Conservation (phyloP, 2,329 filamentous ascomycete genomes). For the Colletotrichum incanum region DNA sequence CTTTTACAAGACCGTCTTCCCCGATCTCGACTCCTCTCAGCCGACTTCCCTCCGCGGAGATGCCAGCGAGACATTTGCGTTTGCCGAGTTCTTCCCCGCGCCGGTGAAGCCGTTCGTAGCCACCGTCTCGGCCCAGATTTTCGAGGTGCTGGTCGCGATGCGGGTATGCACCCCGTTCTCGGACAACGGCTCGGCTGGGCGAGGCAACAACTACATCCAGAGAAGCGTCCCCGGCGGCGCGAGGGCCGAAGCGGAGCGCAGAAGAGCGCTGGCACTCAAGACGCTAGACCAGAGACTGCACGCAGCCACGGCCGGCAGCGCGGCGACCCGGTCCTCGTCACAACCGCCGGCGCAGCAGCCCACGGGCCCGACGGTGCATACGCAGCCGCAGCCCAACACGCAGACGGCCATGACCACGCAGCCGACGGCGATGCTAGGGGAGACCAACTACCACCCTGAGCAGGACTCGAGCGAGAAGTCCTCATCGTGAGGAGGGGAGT, state of each 20-base stretch:
- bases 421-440: conserved; percentile 72
- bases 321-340: conserved; percentile 54
- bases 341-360: conserved; percentile 57
- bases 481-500: conserved; percentile 45
- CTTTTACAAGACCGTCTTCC: conserved; percentile 88
- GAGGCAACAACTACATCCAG: conserved; percentile 72
- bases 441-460: conserved; percentile 80
- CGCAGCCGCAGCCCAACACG: conserved; percentile 68
- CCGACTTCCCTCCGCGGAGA: conserved; percentile 82
- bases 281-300: conserved; percentile 93
- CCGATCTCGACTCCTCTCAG: conserved; percentile 77
- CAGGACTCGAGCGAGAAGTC: conserved; percentile 61
- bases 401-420: conserved; percentile 73
- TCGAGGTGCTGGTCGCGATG: conserved; percentile 81
- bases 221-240: conserved; percentile 76
- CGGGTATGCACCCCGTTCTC: conserved; percentile 89
- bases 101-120: conserved; percentile 84
- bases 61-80: conserved; percentile 95
- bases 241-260: conserved; percentile 91
- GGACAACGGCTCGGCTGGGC: conserved; percentile 82
- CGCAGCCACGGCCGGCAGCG: conserved; percentile 77
- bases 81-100: conserved; percentile 95
- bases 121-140: conserved; percentile 81
- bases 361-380: conserved; percentile 70
- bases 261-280: conserved; percentile 89